Evolutionary conservation across 2,329 filamentous ascomycete genomes (phyloP).

Genomic region (Alternaria postmessia): DNA sequence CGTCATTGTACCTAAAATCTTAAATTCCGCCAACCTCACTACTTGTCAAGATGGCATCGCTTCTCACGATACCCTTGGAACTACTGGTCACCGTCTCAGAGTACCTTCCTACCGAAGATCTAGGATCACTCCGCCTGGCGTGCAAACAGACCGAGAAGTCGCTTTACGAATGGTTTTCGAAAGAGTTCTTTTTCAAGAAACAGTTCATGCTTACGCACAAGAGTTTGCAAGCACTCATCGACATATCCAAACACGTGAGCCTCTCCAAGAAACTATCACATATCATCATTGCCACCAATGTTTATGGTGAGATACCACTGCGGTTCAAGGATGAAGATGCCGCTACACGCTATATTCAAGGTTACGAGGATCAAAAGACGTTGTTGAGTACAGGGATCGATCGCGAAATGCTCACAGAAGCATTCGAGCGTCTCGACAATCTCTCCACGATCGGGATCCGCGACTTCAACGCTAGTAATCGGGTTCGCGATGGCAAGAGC

Average conservation of each 20-base stretch:
- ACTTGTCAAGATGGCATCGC: conserved; percentile 26
- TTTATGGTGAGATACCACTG: conserved; percentile 27
- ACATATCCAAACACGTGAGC: conserved; percentile 51
- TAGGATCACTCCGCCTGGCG: conserved; percentile 62
- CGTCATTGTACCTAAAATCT: neutral
- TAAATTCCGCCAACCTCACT: neutral
- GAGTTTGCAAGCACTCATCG: conserved; percentile 63
- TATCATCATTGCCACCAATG: conserved; percentile 60
- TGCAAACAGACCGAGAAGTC: conserved; percentile 64
- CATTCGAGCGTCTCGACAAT: conserved; percentile 63
- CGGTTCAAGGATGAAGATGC: conserved; percentile 24
- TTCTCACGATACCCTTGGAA: conserved; percentile 62
- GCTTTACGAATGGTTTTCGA: conserved; percentile 64
- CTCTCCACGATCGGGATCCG: conserved; percentile 66
- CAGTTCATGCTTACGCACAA: conserved; percentile 70
- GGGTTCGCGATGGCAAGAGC: conserved; percentile 58
- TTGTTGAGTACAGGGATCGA: conserved; percentile 57
- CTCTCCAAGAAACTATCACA: conserved; percentile 54
- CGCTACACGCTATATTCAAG: conserved; percentile 27
- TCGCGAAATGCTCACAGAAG: conserved; percentile 63
- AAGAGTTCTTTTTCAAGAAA: conserved; percentile 71
- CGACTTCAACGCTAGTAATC: conserved; percentile 62
- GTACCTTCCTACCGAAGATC: conserved; percentile 63
- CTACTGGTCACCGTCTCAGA: conserved; percentile 63
- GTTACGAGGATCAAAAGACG: conserved; percentile 31